Evolutionary conservation across 2,329 filamentous ascomycete genomes (phyloP), one percentile per base, ranked within the genome.

Genomic region (Diplodia scrobiculata): DNA sequence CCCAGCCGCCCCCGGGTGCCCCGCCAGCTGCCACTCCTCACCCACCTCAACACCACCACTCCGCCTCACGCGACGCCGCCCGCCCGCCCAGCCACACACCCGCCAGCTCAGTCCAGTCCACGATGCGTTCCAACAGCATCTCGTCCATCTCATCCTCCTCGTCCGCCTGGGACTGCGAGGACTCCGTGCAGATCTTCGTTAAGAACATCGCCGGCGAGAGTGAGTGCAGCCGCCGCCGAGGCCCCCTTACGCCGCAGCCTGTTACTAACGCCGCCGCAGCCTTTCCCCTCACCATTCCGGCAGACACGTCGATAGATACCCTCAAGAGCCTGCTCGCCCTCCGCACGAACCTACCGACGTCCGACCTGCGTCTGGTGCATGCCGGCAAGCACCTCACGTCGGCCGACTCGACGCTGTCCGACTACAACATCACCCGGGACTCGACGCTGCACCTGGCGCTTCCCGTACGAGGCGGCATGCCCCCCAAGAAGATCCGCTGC

Each of bases 401-500:
- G 27, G 67, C 76, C 53, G 67, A 68, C 29, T 75, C 77, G 48
- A 77, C 83, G 10, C 78, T 86, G 59, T 69, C 80, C 52, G 76
- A 80, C 66, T 79, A 83, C 79, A 72, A 78, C 75, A 80, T 86
- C 71, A 73, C 78, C 14, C 78, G 79, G 63, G 81, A 84, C 70
- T 74, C 79, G n/a, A 84, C 82, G 4, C 75, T 86, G 36, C 80
- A 85, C 77, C 78, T 86, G 69, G 81, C 83, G 0, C 75, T 86
- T 25, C 85, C 86, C 52, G 79, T 88, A 71, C 86, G 85, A 68
- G 80, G 81, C 69, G 80, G 80, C 68, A 76, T 79, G 76, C 86
- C 89, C 69, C 84, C 88, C 69, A 91, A 89, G 82, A 92, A 91
- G 84, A 87, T 90, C 72, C 89, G 91, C 73, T 98, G 95, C 84